Evolutionary conservation across 2,329 filamentous ascomycete species (phyloP).

Genomic region (Epichloe aotearoae): DNA sequence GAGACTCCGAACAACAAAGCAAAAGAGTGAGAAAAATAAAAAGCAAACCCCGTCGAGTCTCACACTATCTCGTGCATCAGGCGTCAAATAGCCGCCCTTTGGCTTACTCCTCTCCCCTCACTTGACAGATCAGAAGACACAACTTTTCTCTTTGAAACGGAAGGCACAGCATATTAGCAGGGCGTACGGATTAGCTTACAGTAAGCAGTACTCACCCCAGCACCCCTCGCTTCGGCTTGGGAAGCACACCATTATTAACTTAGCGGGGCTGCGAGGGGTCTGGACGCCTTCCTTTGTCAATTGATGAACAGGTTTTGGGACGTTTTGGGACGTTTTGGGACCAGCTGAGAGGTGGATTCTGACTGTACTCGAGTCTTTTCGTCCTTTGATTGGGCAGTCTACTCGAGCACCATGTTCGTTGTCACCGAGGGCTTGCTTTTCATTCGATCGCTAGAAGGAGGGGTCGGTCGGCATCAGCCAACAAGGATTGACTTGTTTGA

Average conservation of each 20-base stretch:
- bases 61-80: constrained; percentile 16
- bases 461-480: neutral
- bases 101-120: constrained; percentile 16
- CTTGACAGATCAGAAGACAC: constrained; percentile 12
- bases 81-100: constrained; percentile 7
- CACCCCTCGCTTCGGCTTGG: neutral
- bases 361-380: neutral
- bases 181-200: neutral
- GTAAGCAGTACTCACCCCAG: neutral
- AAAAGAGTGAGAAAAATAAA: neutral
- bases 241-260: neutral
- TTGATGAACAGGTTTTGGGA: neutral
- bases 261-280: neutral
- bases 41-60: constrained; percentile 9
- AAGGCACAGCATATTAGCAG: neutral
- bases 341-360: constrained; percentile 1
- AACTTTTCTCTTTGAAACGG: neutral
- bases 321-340: neutral
- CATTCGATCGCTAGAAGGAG: neutral
- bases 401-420: constrained; percentile 2
- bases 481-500: neutral
- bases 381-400: neutral
- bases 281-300: constrained; percentile 1
- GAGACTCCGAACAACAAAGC: neutral
- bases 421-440: constrained; percentile 1